Base-by-base conservation (phyloP, 345 rosid species). In the Jatropha curcas region DNA sequence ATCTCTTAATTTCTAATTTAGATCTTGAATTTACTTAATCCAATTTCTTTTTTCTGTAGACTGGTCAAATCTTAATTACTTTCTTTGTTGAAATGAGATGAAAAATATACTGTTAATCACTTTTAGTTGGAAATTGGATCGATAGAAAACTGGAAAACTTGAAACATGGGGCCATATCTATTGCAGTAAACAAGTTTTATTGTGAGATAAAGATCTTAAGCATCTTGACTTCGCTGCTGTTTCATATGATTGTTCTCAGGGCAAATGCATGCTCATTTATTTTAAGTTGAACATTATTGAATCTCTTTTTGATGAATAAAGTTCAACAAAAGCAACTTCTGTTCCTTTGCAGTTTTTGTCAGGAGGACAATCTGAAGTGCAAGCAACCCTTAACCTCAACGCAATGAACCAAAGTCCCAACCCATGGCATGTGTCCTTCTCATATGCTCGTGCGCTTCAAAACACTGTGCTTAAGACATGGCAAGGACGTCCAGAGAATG, bases 361-460 rank as follows among this genome's bases (percentile, higher is more conserved):
- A 1, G 98, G 98, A 76, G 98, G 98, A 79, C 98, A 95, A 71
- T 95, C 98, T 0, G 99, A 95, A 82, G 87, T 85, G 48, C 92
- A 92, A 84, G 99, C 98, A 34, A 95, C 99, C 19, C 85, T 89
- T 76, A 95, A 95, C 89, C 83, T 95, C 67, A 88, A 92, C 7
- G 97, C 98, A 9, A 95, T 95, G 98, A 95, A 95, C 91, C 98
- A 92, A 73, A 86, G 84, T 81, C 96, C 97, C 74, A 95, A 92
- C 86, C 99, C 99, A 4, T 95, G 99, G 99, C 99, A 90, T 19
- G 98, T 95, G 52, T 95, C 99, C 57, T 95, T 95, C 89, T 95
- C 99, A 1, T 95, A 95, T 65, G 98, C 99, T 45, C 97, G 98
- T 56, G 99, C 98, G 13, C 84, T 95, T 61, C 98, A 94, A 83